phyloP scores from a whole-genome alignment of 73 alveolate genomes.

The Stentor coeruleus region DNA sequence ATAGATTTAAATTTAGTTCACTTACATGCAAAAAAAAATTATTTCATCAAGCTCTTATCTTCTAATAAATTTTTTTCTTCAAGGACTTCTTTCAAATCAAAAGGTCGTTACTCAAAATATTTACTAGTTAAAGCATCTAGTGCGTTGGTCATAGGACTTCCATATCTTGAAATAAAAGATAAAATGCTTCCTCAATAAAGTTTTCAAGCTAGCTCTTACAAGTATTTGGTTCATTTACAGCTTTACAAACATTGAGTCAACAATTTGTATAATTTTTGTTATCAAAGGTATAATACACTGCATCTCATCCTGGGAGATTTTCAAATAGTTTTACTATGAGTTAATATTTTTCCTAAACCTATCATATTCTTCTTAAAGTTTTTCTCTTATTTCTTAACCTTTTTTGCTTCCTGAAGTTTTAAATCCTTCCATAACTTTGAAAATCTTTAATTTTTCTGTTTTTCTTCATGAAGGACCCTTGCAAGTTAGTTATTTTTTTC shows the following conservation, averaged over 20 bases:
- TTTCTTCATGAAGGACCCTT: neutral
- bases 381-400: neutral
- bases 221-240: neutral
- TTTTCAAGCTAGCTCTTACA: neutral
- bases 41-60: conserved; percentile 12
- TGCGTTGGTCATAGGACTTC: neutral
- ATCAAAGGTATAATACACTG: neutral
- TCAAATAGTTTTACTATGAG: neutral
- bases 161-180: neutral
- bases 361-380: neutral
- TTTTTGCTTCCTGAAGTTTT: conserved; percentile 11
- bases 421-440: neutral
- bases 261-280: neutral
- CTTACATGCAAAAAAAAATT: neutral
- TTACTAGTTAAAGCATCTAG: neutral
- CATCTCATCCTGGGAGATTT: too few relatives aligned
- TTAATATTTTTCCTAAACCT: neutral
- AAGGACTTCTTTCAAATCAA: neutral
- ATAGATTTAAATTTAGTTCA: neutral
- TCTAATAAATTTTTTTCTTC: neutral
- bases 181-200: neutral
- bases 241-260: neutral
- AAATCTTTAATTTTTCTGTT: neutral
- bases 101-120: neutral
- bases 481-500: neutral